Conservation (phyloP, 2,329 filamentous ascomycete genomes). For the Didymella glomerata region DNA sequence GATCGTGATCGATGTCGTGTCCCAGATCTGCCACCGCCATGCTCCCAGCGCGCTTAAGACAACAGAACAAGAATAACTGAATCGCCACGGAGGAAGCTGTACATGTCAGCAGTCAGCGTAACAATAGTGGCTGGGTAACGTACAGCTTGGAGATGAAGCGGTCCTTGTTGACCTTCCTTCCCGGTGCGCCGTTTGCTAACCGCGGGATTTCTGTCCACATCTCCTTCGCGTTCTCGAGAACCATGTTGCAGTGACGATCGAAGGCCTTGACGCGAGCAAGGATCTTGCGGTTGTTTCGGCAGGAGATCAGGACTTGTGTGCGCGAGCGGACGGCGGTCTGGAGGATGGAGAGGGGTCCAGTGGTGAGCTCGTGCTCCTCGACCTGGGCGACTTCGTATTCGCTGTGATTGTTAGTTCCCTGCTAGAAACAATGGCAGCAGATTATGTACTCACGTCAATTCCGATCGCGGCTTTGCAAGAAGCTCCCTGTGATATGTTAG, state of each 20-base stretch:
- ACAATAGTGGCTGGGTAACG: slow-evolving; percentile 46
- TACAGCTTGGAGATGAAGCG: slow-evolving; percentile 98
- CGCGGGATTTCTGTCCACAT: slow-evolving; percentile 98
- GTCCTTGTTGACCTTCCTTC: slow-evolving; percentile 94
- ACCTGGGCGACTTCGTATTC: slow-evolving; percentile 89
- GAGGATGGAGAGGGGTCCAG: slow-evolving; percentile 87
- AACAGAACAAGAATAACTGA: slow-evolving; percentile 87
- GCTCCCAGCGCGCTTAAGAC: slow-evolving; percentile 62
- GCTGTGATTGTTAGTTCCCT: slow-evolving; percentile 58
- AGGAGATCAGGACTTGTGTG: slow-evolving; percentile 94
- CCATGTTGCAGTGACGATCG: slow-evolving; percentile 99
- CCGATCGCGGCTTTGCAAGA: slow-evolving; percentile 84
- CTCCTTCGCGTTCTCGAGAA: slow-evolving; percentile 95
- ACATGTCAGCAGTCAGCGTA: slow-evolving; percentile 24
- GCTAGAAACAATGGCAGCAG: not conserved
- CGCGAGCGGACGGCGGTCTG: slow-evolving; percentile 96
- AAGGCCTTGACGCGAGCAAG: slow-evolving; percentile 98
- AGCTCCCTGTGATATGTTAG: slow-evolving; percentile 73
- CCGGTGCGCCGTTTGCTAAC: slow-evolving; percentile 85
- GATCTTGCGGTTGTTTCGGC: slow-evolving; percentile 97
- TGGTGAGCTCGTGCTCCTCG: slow-evolving; percentile 81
- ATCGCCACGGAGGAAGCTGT: slow-evolving; percentile 84
- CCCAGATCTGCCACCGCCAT: slow-evolving; percentile 22
- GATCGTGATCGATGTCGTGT: slow-evolving; percentile 25
- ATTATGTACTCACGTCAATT: slow-evolving; percentile 78